Evolutionary conservation across 768 basidiomycete genomes (phyloP).

Genomic region (Amanita pallidorosea): DNA sequence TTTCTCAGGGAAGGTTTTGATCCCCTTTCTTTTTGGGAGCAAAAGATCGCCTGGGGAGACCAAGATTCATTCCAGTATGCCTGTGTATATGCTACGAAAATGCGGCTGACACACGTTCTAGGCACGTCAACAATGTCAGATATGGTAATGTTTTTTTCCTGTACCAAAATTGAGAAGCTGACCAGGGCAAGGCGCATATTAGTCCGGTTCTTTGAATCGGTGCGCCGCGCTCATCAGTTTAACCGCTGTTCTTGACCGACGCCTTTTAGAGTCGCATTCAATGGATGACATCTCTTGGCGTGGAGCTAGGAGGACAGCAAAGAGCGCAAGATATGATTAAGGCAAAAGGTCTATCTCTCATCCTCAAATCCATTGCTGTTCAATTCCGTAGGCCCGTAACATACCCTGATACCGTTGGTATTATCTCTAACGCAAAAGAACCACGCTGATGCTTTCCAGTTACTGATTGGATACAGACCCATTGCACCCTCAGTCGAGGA

Average conservation of each 20-base stretch:
- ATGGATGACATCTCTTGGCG: conserved; percentile 51
- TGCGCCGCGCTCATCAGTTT: background rate
- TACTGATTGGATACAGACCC: conserved; percentile 51
- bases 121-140: conserved; percentile 6
- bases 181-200: background rate
- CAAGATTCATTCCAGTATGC: conserved; percentile 70
- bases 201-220: conserved; percentile 6
- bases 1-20: conserved; percentile 43
- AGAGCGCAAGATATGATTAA: conserved; percentile 47
- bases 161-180: background rate
- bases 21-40: conserved; percentile 64
- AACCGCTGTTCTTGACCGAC: background rate
- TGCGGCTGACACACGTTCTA: background rate
- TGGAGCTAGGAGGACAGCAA: conserved; percentile 46
- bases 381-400: conserved; percentile 63
- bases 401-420: conserved; percentile 63
- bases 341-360: conserved; percentile 59
- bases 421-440: background rate
- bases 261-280: conserved; percentile 44
- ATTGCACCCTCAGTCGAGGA: conserved; percentile 23
- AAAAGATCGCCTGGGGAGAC: conserved; percentile 71
- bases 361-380: conserved; percentile 60
- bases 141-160: conserved; percentile 1
- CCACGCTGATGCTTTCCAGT: conserved; percentile 21
- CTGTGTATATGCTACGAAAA: background rate